Evolutionary conservation across 108 stramenopile genomes (phyloP).

Genomic region (Nitzschia palea): DNA sequence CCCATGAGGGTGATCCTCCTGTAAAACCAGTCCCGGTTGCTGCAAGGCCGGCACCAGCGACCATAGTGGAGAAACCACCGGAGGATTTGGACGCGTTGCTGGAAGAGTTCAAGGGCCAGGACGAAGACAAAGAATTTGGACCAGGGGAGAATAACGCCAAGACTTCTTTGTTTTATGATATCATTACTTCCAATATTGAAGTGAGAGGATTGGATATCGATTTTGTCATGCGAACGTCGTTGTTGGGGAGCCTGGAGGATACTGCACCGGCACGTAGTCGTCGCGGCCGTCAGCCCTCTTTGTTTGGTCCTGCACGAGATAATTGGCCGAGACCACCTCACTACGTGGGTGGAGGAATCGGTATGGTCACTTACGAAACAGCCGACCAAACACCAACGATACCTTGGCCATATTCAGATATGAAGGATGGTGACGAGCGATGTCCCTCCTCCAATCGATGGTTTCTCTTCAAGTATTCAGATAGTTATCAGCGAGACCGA

Average conservation of each 20-base stretch:
- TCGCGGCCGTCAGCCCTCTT: slow-evolving; percentile 29
- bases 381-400: slow-evolving; percentile 10
- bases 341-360: slow-evolving; percentile 78
- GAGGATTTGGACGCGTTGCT: slow-evolving; percentile 59
- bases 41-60: slow-evolving; percentile 11
- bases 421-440: slow-evolving; percentile 27
- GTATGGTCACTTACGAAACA: slow-evolving; percentile 53
- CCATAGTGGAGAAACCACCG: slow-evolving; percentile 15
- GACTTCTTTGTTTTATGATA: slow-evolving; percentile 2
- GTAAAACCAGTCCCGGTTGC: not conserved
- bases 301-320: slow-evolving; percentile 67
- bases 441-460: slow-evolving; percentile 34
- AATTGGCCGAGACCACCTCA: slow-evolving; percentile 65
- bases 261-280: slow-evolving; percentile 21
- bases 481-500: slow-evolving; percentile 53
- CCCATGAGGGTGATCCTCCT: not conserved
- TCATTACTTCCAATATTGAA: slow-evolving; percentile 30
- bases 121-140: slow-evolving; percentile 23
- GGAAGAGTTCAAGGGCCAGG: slow-evolving; percentile 48
- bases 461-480: slow-evolving; percentile 64
- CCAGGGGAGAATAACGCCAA: not conserved
- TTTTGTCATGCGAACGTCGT: slow-evolving; percentile 46
- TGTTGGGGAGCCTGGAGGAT: slow-evolving; percentile 36
- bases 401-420: slow-evolving; percentile 72
- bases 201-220: slow-evolving; percentile 64